Evolutionary conservation across 495 filamentous ascomycete species (phyloP), one percentile per base, ranked within the genome.

Genomic region (Physcia stellaris): DNA sequence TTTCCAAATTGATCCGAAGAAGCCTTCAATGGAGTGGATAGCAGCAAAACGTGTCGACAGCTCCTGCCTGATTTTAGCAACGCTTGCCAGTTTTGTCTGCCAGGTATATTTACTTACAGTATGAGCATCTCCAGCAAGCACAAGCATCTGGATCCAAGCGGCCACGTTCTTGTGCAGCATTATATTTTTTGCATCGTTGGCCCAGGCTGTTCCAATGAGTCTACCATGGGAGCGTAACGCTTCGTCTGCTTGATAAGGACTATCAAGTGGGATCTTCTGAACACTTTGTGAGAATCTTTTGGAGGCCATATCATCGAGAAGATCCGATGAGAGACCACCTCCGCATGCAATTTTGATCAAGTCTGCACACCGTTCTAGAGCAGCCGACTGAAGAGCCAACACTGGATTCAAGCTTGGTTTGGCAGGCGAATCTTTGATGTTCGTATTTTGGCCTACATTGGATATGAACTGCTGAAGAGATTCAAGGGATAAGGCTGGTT

Each of bases 1-100:
- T 3, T 16, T 35, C 6, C 7, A 10, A 36, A 24, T 32, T 30
- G 5, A 6, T 9, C n/a, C 39, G 36, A 27, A 17, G 16, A 48
- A 31, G 4, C 29, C 32, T 32, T 40, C 47, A 27, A 50, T 38
- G 33, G 46, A 50, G 1, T 37, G 44, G 4, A 40, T 17, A 4
- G 75, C 77, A 5, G 79, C 71, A 44, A 66, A 60, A 4, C 80
- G 66, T 1, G 73, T 77, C 35, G 77, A 74, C 37, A 80, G 80
- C 42, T 75, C 69, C 79, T 84, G 32, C 21, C 1, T 39, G 16
- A 4, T n/a, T n/a, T n/a, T n/a, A n/a, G n/a, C n/a, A 10, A 16
- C 27, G 13, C 5, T 47, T 21, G 40, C 33, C 20, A 4, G 5
- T 16, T 27, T 4, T 27, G 4, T 6, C 2, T 15, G 20, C 7